Base-by-base conservation (phyloP, 257 asterid species). In the Scutellaria barbata region DNA sequence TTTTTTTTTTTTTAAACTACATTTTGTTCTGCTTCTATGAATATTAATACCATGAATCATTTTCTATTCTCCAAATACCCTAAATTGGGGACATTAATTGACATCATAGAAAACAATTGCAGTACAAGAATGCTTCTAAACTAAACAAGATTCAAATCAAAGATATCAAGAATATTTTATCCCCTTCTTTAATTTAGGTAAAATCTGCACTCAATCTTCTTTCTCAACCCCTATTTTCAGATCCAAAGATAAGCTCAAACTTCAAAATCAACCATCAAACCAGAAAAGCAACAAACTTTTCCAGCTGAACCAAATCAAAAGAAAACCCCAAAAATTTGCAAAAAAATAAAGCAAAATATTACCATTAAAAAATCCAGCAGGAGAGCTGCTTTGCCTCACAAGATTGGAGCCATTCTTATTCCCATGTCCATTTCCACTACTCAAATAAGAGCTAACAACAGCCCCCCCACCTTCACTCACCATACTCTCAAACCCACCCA, bases 281-380 rank as follows among this genome's bases (percentile, higher is more conserved):
- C 58, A 20, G n/a, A n/a, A 70, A 75, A 58, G 17, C 76, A 78
- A 46, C 73, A 48, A 20, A 4, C 51, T 17, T 63, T 75, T 8
- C 63, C 69, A 66, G 40, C 74, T 39, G 61, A 76, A 61, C 9
- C 35, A 64, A 59, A 9, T 16, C 74, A 7, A 10, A 53, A 68
- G 5, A 14, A 17, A 17, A 39, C 18, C 6, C 10, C 25, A 25
- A 14, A 18, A 17, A 62, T 3, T 42, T 17, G 16, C 35, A 40
- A 5, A 18, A 10, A 18, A 18, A 60, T 75, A 48, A 39, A 14
- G 2, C 7, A 37, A 62, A 60, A 50, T 3, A 4, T 22, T 90
- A 93, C 98, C 97, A 74, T 85, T 76, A 78, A 94, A 85, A 72
- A 90, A 84, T 9, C 94, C 97, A 79, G 96, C 92, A 35, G 98